Conservation (phyloP, 164 flowering plant genomes). For the Dillenia turbinata region DNA sequence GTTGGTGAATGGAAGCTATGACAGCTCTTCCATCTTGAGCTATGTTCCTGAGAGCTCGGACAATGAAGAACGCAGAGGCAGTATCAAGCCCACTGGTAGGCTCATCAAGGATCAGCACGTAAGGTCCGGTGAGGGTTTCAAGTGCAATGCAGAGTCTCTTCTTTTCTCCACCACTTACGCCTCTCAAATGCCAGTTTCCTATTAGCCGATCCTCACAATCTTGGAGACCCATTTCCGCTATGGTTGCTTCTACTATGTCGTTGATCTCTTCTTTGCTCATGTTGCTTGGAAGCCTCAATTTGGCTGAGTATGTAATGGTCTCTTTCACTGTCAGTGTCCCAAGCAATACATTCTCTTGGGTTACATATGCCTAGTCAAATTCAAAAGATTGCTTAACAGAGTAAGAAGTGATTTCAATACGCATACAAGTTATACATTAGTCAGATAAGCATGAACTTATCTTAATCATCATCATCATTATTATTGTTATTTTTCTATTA, state of each 20-base stretch:
- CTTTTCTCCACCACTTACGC: constrained; percentile 24
- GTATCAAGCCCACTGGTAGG: constrained; percentile 23
- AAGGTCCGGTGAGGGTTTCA: constrained; percentile 17
- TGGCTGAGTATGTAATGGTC: constrained; percentile 20
- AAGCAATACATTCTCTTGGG: constrained; percentile 24
- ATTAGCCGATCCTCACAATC: constrained; percentile 17
- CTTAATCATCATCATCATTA: too few relatives aligned
- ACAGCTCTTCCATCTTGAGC: constrained; percentile 22
- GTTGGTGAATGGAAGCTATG: constrained; percentile 22
- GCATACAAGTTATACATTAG: too few relatives aligned
- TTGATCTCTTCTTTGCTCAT: constrained; percentile 13
- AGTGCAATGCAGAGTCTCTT: constrained; percentile 23
- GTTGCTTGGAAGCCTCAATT: constrained; percentile 15
- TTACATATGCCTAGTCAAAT: constrained; percentile 25
- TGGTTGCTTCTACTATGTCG: constrained; percentile 12
- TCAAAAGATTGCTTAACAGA: too few relatives aligned
- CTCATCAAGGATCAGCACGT: constrained; percentile 20
- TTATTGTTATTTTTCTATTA: too few relatives aligned
- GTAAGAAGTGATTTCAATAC: too few relatives aligned
- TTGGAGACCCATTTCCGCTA: constrained; percentile 21
- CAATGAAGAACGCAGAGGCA: constrained; percentile 20
- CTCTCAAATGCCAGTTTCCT: constrained; percentile 25
- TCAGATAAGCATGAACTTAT: too few relatives aligned
- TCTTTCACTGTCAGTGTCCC: constrained; percentile 24
- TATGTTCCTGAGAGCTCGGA: constrained; percentile 14